phyloP scores from a whole-genome alignment of 768 basidiomycete species.

The Amanita fuliginea region DNA sequence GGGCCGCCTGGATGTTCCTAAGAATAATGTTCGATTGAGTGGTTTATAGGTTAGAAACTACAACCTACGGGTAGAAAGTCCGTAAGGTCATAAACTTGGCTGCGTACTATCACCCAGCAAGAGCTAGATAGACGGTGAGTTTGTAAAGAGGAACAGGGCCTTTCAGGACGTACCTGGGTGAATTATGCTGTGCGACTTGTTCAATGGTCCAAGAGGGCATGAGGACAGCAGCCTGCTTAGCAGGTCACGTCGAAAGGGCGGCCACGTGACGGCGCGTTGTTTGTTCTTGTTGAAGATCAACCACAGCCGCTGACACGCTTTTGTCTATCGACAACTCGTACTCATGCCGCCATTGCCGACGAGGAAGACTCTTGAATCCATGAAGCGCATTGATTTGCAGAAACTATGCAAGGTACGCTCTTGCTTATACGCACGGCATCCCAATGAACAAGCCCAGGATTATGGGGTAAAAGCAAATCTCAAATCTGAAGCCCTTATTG shows the following conservation, averaged over 20 bases:
- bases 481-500: constrained; percentile 71
- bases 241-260: too few species aligned
- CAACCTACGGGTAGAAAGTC: constrained; percentile 51
- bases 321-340: constrained; percentile 9
- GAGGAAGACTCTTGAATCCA: constrained; percentile 29
- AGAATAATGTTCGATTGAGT: not conserved
- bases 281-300: constrained; percentile 40
- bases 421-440: not conserved
- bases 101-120: constrained; percentile 78
- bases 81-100: constrained; percentile 80
- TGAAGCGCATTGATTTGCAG: constrained; percentile 40
- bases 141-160: not conserved
- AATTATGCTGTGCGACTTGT: constrained; percentile 53
- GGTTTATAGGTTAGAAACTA: not conserved
- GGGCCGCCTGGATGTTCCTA: constrained; percentile 78
- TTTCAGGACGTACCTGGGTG: constrained; percentile 26
- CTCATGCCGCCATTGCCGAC: constrained; percentile 31
- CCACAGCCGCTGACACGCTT: constrained; percentile 17
- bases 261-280: constrained; percentile 39
- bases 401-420: constrained; percentile 57
- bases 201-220: constrained; percentile 39
- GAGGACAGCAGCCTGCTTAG: too few species aligned
- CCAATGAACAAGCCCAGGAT: constrained; percentile 32
- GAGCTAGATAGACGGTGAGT: constrained; percentile 30
- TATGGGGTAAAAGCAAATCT: constrained; percentile 76